Base-by-base conservation (phyloP, 1,139 yeast genomes). In the Geotrichum candidum region DNA sequence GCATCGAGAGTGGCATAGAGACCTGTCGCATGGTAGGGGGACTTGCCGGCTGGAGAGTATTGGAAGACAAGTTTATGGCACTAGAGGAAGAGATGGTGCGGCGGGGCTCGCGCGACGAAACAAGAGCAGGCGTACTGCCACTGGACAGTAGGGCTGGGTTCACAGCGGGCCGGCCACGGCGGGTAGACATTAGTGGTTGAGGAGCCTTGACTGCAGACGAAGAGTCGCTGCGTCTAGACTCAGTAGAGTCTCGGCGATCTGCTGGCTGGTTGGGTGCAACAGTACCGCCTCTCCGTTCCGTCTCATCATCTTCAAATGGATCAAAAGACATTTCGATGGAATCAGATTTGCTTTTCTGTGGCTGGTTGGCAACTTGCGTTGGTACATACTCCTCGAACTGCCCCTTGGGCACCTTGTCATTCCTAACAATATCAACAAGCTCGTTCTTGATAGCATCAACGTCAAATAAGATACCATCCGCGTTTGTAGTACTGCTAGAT, bases 381-480 rank as follows among this genome's bases (percentile, higher is more conserved):
- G 62, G 62, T n/a, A 60, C 58, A 38, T 61, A 57, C 25, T 61
- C 63, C 27, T 61, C 60, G 23, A 57, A 57, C 48, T 57, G 25
- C 2, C 23, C 51, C 18, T 18, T 27, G 2, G 59, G 51, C 4
- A 51, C 48, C 5, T 48, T 27, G n/a, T 54, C 53, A 2, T 61
- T 50, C 10, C 41, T 23, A 5, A 41, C 69, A 31, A 74, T 62
- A 9, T 67, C 66, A n/a, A 65, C 68, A 1, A 74, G 68, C 54
- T 75, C 77, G 15, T 66, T 59, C 48, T 70, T 65, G 53, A 77
- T 73, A 1, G 78, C 79, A 33, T 75, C 77, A n/a, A 76, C 66
- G 58, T 77, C 79, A 65, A 77, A 77, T 63, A 74, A 62, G 6
- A 68, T 65, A 53, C 64, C 66, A 4, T 50, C 57, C 33, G 31